A percentile compares a stretch with the other conserved stretches of the same genome.
phyloP scores from a whole-genome alignment of 345 rosid species.

The Melaleuca alternifolia region DNA sequence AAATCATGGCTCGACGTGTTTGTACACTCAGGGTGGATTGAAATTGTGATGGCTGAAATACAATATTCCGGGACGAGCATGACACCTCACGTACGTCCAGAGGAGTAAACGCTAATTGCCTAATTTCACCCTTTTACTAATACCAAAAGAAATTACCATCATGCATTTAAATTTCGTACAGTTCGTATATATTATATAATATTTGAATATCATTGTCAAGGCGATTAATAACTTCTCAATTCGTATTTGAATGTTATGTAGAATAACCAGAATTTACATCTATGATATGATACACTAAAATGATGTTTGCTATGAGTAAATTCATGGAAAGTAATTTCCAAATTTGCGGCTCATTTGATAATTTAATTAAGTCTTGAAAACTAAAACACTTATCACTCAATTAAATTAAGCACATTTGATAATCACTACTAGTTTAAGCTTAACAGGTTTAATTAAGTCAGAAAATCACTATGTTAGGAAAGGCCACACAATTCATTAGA shows the following conservation, averaged over 20 bases:
- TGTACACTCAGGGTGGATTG: no score
- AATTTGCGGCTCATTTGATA: background rate
- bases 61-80: background rate
- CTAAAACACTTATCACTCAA: background rate
- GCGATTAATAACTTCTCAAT: background rate
- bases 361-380: no score
- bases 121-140: accelerated
- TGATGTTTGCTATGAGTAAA: background rate
- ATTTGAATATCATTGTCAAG: background rate
- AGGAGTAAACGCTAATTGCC: background rate
- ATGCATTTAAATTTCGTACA: background rate
- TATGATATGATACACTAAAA: background rate
- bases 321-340: accelerated
- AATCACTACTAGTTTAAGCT: background rate
- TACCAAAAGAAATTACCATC: no score
- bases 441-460: no score
- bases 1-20: background rate
- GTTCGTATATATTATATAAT: background rate
- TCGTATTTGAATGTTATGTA: no score
- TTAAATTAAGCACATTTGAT: background rate
- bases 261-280: background rate
- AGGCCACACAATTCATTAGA: no score
- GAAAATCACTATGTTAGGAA: no score
- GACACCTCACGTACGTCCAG: background rate
- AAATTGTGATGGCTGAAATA: no score